Base-by-base conservation (phyloP, 2,329 filamentous ascomycete species). In the Mycosphaerella sp. region DNA sequence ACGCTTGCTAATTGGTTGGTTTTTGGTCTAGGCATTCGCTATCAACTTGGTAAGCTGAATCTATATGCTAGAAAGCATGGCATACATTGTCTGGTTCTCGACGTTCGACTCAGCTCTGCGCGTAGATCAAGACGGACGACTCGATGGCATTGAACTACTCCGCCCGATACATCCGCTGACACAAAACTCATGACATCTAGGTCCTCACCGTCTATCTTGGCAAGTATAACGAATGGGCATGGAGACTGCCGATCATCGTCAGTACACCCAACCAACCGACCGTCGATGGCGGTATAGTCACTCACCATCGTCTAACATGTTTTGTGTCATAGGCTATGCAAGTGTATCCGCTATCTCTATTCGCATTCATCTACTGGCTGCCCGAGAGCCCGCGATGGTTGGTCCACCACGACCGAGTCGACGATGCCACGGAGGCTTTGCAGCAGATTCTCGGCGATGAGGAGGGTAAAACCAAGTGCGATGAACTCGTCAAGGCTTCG, bases 331-430 rank as follows among this genome's bases (percentile, higher is more conserved):
- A 38, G 34, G 34, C 34, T 38, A 84, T 84, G 81, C 80, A 83
- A 64, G 63, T 77, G 2, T 84, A 81, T 60, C 81, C 81, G 0
- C 58, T 80, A 0, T 55, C 78, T 4, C 70, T 84, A 3, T 71
- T 83, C 63, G 71, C 73, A 2, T 73, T 80, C 56, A 78, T 82
- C 23, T 73, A 71, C 36, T 68, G 70, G 1, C 70, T 84, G 3
- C 81, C 81, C 0, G 81, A 84, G 62, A 78, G 48, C 21, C 80
- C 81, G 0, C 66, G 80, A 6, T 84, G 80, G 79, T 75, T 78
- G 49, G 72, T 83, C 2, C 78, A 75, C 56, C 71, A 81, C 56
- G 76, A 73, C 2, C 66, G 72, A 9, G 65, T 74, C 9, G 74
- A 80, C 0, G 76, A 80, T 12, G 81, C 81, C 0, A 74, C 73